phyloP scores from a whole-genome alignment of 2,329 filamentous ascomycete genomes.

The Ceratocystis alfenasii region DNA sequence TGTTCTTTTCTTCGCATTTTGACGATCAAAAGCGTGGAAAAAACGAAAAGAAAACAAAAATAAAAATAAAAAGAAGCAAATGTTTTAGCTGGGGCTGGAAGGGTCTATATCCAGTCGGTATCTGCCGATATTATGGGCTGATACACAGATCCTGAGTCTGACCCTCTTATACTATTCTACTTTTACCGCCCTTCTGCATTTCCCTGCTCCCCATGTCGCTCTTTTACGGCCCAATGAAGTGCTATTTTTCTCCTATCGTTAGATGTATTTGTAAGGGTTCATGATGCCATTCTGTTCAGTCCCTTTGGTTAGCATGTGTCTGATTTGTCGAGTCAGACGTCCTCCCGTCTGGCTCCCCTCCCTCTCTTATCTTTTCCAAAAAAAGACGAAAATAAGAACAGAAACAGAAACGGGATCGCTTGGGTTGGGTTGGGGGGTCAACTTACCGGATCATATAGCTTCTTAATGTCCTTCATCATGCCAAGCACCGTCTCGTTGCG shows the following conservation, averaged over 20 bases:
- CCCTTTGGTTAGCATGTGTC: neutral
- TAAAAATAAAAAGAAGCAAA: neutral
- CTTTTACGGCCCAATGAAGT: neutral
- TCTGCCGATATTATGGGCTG: neutral
- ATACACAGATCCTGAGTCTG: neutral
- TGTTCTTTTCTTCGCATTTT: neutral
- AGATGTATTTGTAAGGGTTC: conserved; percentile 98
- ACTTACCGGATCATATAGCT: conserved; percentile 84
- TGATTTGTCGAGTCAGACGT: neutral
- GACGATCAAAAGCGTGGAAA: neutral
- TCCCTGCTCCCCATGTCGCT: neutral
- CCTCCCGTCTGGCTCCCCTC: neutral
- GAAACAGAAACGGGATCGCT: too few species aligned
- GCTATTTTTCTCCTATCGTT: conserved; percentile 22
- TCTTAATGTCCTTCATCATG: conserved; percentile 92
- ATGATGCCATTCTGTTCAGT: conserved; percentile 78
- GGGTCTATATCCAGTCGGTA: conserved; percentile 6
- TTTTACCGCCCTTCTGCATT: neutral
- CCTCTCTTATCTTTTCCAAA: too few species aligned
- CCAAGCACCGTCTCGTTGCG: conserved; percentile 74
- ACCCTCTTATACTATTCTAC: neutral
- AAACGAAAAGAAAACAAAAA: neutral
- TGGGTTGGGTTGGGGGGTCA: too few species aligned
- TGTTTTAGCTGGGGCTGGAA: conserved; percentile 8
- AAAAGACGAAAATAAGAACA: too few species aligned